Evolutionary conservation across 768 basidiomycete genomes (phyloP).

Genomic region (Peribolospora kevripleyi): DNA sequence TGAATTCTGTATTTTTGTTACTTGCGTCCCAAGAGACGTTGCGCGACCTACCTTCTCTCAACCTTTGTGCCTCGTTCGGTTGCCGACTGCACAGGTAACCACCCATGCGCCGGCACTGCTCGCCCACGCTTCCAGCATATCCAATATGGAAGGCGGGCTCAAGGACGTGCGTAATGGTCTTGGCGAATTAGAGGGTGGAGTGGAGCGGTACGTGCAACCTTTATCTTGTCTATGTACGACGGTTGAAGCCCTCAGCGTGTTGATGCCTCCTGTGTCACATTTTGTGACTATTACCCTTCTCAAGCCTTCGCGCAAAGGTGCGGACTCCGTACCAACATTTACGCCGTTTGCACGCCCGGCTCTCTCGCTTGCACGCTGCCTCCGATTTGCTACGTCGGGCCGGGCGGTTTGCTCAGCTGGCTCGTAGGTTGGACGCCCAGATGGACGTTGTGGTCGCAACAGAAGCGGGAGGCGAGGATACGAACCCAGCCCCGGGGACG

Average conservation of each 20-base stretch:
- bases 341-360: slow-evolving; percentile 39
- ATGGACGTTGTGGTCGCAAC: slow-evolving; percentile 39
- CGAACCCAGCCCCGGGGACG: not conserved
- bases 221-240: not conserved
- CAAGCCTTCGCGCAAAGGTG: slow-evolving; percentile 62
- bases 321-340: slow-evolving; percentile 58
- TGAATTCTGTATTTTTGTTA: slow-evolving; percentile 21
- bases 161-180: slow-evolving; percentile 42
- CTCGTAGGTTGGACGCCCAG: slow-evolving; percentile 57
- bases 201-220: slow-evolving; percentile 38
- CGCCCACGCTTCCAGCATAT: slow-evolving; percentile 53
- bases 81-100: slow-evolving; percentile 33
- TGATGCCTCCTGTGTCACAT: slow-evolving; percentile 10
- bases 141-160: slow-evolving; percentile 44
- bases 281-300: slow-evolving; percentile 13
- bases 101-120: slow-evolving; percentile 58
- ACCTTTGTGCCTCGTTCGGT: not conserved
- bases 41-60: too few relatives aligned
- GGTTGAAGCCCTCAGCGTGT: not conserved
- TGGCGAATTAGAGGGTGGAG: slow-evolving; percentile 43
- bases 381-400: slow-evolving; percentile 63
- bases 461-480: too few relatives aligned
- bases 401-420: slow-evolving; percentile 59
- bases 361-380: slow-evolving; percentile 57
- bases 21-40: not conserved